These are phyloP conservation scores for Lycium ferocissimum DNA, from an alignment of 257 asterid species.

Conservation along the genomic window DNA sequence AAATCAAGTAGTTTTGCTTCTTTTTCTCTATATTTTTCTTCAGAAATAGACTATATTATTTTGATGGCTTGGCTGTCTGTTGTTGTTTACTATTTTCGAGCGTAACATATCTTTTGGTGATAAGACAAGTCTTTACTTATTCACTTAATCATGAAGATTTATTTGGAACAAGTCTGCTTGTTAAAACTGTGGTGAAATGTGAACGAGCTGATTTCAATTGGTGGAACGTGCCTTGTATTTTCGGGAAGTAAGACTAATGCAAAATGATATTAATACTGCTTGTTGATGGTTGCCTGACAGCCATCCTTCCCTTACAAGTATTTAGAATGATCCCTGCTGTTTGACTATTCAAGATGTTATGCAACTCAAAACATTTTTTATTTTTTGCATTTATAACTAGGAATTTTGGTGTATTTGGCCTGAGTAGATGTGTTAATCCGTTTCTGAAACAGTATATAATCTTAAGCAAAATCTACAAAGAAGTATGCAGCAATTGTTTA, in stretches of 20 bases:
- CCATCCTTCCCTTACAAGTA: not conserved
- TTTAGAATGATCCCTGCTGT: not conserved
- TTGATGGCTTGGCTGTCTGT: constrained; percentile 2
- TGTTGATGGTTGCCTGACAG: not conserved
- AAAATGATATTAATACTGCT: no score
- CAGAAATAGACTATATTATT: not conserved
- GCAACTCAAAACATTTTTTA: not conserved
- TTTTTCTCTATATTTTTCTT: not conserved
- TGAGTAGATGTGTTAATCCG: not conserved
- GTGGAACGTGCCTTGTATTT: not conserved
- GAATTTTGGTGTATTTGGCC: not conserved
- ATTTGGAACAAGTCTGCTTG: not conserved
- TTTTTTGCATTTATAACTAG: constrained; percentile 13
- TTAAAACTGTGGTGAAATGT: not conserved
- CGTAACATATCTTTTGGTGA: not conserved
- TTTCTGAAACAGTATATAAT: not conserved
- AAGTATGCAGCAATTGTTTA: not conserved
- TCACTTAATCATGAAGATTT: not conserved
- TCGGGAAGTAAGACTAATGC: not conserved
- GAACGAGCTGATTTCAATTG: not conserved
- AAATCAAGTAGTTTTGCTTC: not conserved
- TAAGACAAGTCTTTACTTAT: not conserved
- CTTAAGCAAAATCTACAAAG: not conserved
- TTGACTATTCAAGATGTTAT: not conserved
- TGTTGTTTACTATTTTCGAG: not conserved